These are phyloP conservation scores for Pyrenophora teres DNA, from an alignment of 2,329 filamentous ascomycete species.

Conservation along the genomic window DNA sequence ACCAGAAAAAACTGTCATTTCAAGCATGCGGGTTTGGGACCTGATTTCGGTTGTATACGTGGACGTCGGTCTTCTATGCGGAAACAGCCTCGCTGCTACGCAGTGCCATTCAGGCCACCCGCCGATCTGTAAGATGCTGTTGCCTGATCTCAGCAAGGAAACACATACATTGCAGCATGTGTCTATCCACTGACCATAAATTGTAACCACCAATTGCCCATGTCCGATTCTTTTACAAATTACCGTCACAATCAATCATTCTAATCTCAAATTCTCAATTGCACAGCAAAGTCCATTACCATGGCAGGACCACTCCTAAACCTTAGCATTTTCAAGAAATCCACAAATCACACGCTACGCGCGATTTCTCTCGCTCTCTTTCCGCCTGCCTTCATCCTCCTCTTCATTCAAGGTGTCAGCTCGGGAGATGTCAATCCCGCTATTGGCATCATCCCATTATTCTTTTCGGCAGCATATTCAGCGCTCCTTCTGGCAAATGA, in stretches of 20 bases:
- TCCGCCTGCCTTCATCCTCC: conserved; percentile 31
- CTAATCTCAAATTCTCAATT: neutral
- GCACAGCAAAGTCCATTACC: neutral
- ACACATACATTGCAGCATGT: too few relatives aligned
- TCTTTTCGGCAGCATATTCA: conserved; percentile 31
- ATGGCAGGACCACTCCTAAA: conserved; percentile 25
- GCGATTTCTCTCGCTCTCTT: conserved; percentile 30
- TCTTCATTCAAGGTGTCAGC: conserved; percentile 34
- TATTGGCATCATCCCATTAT: conserved; percentile 36
- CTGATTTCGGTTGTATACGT: neutral
- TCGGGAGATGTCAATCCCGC: conserved; percentile 31
- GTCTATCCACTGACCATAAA: too few relatives aligned
- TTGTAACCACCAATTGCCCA: too few relatives aligned
- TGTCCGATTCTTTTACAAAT: too few relatives aligned
- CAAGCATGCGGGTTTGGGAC: too few relatives aligned
- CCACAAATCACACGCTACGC: conserved; percentile 28
- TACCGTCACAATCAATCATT: neutral
- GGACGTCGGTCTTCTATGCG: neutral
- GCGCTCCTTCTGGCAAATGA: conserved; percentile 32
- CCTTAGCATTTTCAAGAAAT: conserved; percentile 31
- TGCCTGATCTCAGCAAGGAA: neutral
- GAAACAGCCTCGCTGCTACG: conserved; percentile 8
- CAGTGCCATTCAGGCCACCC: conserved; percentile 18
- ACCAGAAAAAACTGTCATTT: too few relatives aligned
- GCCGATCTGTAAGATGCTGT: conserved; percentile 4